Percentiles rank a stretch among this genome's conserved stretches.
Conservation (phyloP, 2,329 filamentous ascomycete genomes). For the Cercospora sp. region DNA sequence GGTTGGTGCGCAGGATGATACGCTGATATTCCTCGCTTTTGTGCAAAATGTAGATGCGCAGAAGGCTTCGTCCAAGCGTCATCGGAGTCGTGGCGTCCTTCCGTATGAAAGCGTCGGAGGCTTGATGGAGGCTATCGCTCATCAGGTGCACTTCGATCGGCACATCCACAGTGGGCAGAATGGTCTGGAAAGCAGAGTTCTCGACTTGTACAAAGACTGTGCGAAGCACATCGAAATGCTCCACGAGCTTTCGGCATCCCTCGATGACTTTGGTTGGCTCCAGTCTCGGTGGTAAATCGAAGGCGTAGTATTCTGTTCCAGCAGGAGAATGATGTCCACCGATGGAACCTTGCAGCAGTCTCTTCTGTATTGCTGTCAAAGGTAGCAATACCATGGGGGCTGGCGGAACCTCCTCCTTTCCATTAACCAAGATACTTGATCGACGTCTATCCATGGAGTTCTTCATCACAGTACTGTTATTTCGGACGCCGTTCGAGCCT, state of each 20-base stretch:
- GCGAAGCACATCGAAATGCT: conserved; percentile 19
- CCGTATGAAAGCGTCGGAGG: not conserved
- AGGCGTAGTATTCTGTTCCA: conserved; percentile 15
- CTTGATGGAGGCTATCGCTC: not conserved
- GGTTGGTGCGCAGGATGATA: conserved; percentile 11
- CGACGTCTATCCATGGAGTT: conserved; percentile 4
- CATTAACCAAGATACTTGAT: conserved; percentile 12
- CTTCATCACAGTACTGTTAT: not conserved
- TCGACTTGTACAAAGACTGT: conserved; percentile 14
- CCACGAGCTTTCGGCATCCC: conserved; percentile 12
- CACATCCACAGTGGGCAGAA: conserved; percentile 6
- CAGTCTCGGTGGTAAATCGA: conserved; percentile 13
- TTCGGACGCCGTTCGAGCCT: not conserved
- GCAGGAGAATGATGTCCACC: not conserved
- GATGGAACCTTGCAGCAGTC: not conserved
- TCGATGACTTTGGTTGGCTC: conserved; percentile 1
- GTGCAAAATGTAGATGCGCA: conserved; percentile 16
- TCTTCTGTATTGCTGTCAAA: conserved; percentile 9
- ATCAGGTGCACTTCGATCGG: conserved; percentile 16
- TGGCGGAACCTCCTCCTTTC: not conserved
- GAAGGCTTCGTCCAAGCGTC: not conserved
- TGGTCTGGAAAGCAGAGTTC: conserved; percentile 1
- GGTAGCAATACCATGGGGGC: conserved; percentile 9
- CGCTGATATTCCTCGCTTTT: not conserved
- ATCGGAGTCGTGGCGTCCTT: conserved; percentile 2